These are phyloP conservation scores for Candida sp. DNA, from an alignment of 1,139 yeast species.

Conservation along the genomic window DNA sequence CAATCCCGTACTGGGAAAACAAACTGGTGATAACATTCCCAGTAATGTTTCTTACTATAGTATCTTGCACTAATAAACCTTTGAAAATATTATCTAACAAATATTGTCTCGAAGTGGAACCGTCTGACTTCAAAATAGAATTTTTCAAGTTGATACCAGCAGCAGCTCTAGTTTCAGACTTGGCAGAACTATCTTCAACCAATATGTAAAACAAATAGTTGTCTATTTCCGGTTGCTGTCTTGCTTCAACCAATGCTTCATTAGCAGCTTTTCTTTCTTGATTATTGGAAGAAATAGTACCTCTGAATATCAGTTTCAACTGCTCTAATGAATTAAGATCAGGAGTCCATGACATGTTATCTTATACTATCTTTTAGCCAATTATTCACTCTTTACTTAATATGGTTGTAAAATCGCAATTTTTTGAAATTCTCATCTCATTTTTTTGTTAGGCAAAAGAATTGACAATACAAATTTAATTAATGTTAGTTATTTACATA, in stretches of 20 bases:
- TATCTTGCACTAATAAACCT: conserved; percentile 62
- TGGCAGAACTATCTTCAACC: conserved; percentile 40
- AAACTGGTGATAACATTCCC: conserved; percentile 88
- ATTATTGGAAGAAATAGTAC: conserved; percentile 60
- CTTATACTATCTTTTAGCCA: not conserved
- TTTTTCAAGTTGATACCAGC: conserved; percentile 88
- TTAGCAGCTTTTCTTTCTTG: conserved; percentile 57
- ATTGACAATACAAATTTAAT: too few species aligned
- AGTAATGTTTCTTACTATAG: conserved; percentile 76
- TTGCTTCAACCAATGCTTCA: conserved; percentile 67
- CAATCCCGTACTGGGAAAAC: conserved; percentile 68
- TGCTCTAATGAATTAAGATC: conserved; percentile 60
- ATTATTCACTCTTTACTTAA: not conserved
- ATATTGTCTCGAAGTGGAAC: conserved; percentile 43
- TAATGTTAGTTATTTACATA: too few species aligned
- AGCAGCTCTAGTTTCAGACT: conserved; percentile 72
- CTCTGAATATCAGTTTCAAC: conserved; percentile 58
- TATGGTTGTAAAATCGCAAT: not conserved
- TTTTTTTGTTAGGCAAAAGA: not conserved
- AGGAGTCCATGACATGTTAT: conserved; percentile 55
- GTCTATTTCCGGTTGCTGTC: conserved; percentile 68
- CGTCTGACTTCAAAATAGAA: conserved; percentile 41
- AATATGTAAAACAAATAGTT: conserved; percentile 75
- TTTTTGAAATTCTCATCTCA: not conserved
- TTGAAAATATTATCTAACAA: conserved; percentile 60